phyloP scores from a whole-genome alignment of 495 filamentous ascomycete genomes.

The Aspergillus cavernicola region DNA sequence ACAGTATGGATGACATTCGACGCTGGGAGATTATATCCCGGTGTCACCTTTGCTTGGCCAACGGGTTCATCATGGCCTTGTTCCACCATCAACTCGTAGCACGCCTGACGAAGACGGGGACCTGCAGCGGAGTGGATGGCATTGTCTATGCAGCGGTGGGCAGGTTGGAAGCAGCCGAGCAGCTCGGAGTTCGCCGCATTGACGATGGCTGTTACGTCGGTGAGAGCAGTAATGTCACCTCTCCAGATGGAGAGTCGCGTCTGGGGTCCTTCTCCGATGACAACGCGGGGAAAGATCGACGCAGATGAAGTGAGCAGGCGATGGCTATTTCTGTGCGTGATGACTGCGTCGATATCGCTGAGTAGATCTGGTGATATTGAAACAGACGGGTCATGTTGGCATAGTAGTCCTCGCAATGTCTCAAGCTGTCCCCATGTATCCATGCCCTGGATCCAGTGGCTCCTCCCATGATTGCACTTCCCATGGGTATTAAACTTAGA shows the following conservation, averaged over 20 bases:
- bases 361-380: slow-evolving; percentile 7
- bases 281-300: slow-evolving; percentile 2
- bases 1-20: slow-evolving; percentile 23
- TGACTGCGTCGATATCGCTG: slow-evolving; percentile 16
- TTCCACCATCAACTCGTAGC: slow-evolving; percentile 13
- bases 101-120: slow-evolving; percentile 23
- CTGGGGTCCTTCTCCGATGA: not conserved
- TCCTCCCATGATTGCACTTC: too few species aligned
- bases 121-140: slow-evolving; percentile 25
- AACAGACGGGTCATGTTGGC: slow-evolving; percentile 7
- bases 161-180: slow-evolving; percentile 22
- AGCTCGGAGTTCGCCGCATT: slow-evolving; percentile 24
- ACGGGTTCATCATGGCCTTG: slow-evolving; percentile 16
- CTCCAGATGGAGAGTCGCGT: slow-evolving; percentile 18
- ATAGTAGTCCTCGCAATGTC: slow-evolving; percentile 11
- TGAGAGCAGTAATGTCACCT: slow-evolving; percentile 25
- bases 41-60: slow-evolving; percentile 17
- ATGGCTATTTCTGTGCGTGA: slow-evolving; percentile 16
- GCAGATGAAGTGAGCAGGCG: slow-evolving; percentile 14
- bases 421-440: slow-evolving; percentile 22
- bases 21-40: slow-evolving; percentile 22
- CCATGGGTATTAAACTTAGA: too few species aligned
- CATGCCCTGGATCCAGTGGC: slow-evolving; percentile 6
- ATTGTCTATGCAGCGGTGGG: slow-evolving; percentile 29
- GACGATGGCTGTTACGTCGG: slow-evolving; percentile 23